Conservation (phyloP, 2,329 filamentous ascomycete species). For the Ramichloridium luteum region DNA sequence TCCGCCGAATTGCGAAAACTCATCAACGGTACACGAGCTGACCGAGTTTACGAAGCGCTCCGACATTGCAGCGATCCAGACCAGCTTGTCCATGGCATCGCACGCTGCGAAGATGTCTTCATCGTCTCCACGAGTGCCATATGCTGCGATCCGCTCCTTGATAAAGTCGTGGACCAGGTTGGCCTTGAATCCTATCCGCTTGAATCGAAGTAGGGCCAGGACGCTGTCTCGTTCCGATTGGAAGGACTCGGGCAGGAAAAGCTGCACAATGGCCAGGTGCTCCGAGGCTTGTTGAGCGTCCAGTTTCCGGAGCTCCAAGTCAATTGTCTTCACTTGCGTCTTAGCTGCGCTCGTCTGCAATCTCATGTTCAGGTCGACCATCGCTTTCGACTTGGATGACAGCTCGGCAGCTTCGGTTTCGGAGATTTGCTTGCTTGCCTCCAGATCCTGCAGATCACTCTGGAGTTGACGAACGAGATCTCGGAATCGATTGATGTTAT, state of each 20-base stretch:
- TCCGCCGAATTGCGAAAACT: slow-evolving; percentile 67
- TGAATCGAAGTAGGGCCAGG: slow-evolving; percentile 78
- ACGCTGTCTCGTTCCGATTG: slow-evolving; percentile 72
- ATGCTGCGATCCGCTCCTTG: slow-evolving; percentile 61
- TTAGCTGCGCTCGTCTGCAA: slow-evolving; percentile 82
- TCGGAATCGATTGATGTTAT: slow-evolving; percentile 76
- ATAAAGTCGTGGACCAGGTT: slow-evolving; percentile 65
- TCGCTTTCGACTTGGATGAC: slow-evolving; percentile 73
- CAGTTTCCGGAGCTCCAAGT: slow-evolving; percentile 73
- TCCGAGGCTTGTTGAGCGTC: slow-evolving; percentile 81
- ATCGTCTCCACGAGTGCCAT: slow-evolving; percentile 54
- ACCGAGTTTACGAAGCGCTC: slow-evolving; percentile 74
- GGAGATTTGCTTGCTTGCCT: slow-evolving; percentile 80
- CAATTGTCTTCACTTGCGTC: slow-evolving; percentile 87
- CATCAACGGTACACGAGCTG: slow-evolving; percentile 60
- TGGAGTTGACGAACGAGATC: slow-evolving; percentile 80
- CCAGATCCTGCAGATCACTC: slow-evolving; percentile 79
- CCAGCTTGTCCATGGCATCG: slow-evolving; percentile 72
- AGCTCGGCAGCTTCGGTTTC: slow-evolving; percentile 88
- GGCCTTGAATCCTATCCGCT: slow-evolving; percentile 78
- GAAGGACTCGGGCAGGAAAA: slow-evolving; percentile 80
- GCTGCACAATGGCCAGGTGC: slow-evolving; percentile 75
- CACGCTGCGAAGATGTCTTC: slow-evolving; percentile 71
- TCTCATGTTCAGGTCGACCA: slow-evolving; percentile 95
- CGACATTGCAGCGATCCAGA: slow-evolving; percentile 72